phyloP scores from a whole-genome alignment of 1,139 yeast species.

The Debaryomyces fabryi region DNA sequence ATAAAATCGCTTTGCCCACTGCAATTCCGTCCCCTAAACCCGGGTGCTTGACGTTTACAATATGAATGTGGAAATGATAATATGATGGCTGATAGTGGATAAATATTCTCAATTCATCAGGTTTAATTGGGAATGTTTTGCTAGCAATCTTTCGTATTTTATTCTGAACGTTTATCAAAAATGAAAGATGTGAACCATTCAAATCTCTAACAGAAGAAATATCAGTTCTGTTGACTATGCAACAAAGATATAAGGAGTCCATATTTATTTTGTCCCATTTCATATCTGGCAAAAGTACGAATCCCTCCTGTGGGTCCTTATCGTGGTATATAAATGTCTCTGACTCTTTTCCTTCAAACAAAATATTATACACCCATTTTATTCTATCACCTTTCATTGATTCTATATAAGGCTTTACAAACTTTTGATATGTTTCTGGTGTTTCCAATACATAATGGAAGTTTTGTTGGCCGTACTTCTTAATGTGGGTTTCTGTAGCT shows the following conservation, averaged over 20 bases:
- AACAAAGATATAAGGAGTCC: conserved; percentile 74
- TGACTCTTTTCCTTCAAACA: conserved; percentile 80
- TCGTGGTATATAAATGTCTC: conserved; percentile 73
- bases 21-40: conserved; percentile 74
- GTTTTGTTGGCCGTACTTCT: conserved; percentile 64
- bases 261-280: conserved; percentile 86
- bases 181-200: conserved; percentile 56
- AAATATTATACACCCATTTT: conserved; percentile 88
- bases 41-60: conserved; percentile 73
- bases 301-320: conserved; percentile 56
- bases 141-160: conserved; percentile 53
- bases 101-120: conserved; percentile 67
- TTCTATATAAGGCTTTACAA: conserved; percentile 75
- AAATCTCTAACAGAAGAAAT: conserved; percentile 81
- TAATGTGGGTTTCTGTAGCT: conserved; percentile 83
- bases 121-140: conserved; percentile 35
- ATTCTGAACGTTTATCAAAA: conserved; percentile 49
- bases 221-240: conserved; percentile 72
- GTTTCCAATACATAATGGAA: conserved; percentile 73
- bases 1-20: conserved; percentile 78
- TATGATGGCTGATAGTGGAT: conserved; percentile 95
- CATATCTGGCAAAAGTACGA: conserved; percentile 75
- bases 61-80: conserved; percentile 91
- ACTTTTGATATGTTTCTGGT: conserved; percentile 64
- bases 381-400: conserved; percentile 77